Percentiles rank a stretch among this genome's conserved stretches.
phyloP scores from a whole-genome alignment of 257 asterid species.

The Lantana camara region DNA sequence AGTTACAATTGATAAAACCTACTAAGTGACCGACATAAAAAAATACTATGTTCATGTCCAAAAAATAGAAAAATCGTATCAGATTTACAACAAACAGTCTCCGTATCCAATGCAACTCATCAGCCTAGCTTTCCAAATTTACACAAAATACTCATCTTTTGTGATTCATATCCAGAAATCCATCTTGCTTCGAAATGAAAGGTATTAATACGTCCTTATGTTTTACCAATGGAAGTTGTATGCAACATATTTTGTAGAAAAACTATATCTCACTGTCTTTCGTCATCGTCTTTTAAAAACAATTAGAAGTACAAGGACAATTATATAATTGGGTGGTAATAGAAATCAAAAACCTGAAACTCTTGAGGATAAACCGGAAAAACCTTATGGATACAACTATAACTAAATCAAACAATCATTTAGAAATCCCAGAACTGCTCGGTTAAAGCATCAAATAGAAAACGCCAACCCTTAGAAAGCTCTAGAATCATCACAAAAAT shows the following conservation, averaged over 20 bases:
- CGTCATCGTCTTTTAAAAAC: not conserved
- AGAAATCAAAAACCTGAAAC: not conserved
- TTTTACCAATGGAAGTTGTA: not conserved
- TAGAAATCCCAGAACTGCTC: constrained; percentile 2
- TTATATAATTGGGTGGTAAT: not conserved
- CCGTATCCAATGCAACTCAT: not conserved
- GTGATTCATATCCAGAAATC: not conserved
- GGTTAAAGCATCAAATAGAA: constrained; percentile 13
- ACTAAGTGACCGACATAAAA: not conserved
- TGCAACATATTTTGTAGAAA: not conserved
- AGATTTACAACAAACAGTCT: not conserved
- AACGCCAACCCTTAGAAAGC: too few species aligned
- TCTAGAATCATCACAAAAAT: not conserved
- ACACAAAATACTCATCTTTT: not conserved
- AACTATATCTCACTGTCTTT: not conserved
- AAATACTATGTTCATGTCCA: not conserved
- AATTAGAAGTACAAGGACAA: not conserved
- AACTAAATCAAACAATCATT: not conserved
- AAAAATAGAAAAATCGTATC: not conserved
- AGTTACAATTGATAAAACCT: constrained; percentile 2
- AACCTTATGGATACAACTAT: not conserved
- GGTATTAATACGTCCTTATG: not conserved
- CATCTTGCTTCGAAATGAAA: not conserved
- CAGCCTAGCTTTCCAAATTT: not conserved
- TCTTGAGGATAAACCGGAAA: constrained; percentile 3